Percentiles rank a stretch among this genome's conserved stretches.
phyloP scores from a whole-genome alignment of 441 rosid genomes.

The Sinapis alba region DNA sequence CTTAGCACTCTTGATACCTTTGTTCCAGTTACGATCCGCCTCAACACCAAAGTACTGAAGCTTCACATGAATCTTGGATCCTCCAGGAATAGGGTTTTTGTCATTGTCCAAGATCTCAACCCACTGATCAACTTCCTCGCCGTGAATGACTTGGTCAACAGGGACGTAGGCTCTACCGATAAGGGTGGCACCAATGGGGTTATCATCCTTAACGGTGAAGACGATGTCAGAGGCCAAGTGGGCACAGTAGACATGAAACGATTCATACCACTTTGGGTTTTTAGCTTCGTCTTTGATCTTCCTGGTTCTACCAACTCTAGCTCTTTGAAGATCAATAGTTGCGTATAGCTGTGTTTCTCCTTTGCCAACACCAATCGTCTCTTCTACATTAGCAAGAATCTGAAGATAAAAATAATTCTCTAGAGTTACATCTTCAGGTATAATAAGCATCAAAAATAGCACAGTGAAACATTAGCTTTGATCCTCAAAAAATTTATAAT shows the following conservation, averaged over 20 bases:
- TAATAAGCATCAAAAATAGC: neutral
- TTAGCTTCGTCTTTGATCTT: constrained; percentile 54
- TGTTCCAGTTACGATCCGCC: constrained; percentile 69
- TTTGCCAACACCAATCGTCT: constrained; percentile 78
- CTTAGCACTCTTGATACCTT: constrained; percentile 72
- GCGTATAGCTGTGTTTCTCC: constrained; percentile 81
- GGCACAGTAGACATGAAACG: constrained; percentile 93
- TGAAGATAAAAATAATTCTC: constrained; percentile 25
- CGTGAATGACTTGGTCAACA: constrained; percentile 64
- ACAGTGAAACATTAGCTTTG: too few species aligned
- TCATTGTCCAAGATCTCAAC: constrained; percentile 76
- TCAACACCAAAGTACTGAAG: constrained; percentile 72
- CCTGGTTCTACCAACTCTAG: constrained; percentile 96
- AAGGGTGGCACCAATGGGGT: constrained; percentile 88
- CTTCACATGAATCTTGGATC: constrained; percentile 85
- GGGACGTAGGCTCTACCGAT: constrained; percentile 89
- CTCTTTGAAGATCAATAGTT: constrained; percentile 82
- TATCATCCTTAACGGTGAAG: constrained; percentile 89
- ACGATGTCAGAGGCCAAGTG: constrained; percentile 80
- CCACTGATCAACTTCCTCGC: constrained; percentile 89
- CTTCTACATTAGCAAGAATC: constrained; percentile 75
- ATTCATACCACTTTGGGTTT: constrained; percentile 93
- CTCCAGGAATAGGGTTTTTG: constrained; percentile 59
- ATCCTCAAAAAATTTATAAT: too few species aligned
- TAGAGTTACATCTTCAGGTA: neutral